phyloP scores from a whole-genome alignment of 208 protist genomes.

The Crithidia fasciculata region DNA sequence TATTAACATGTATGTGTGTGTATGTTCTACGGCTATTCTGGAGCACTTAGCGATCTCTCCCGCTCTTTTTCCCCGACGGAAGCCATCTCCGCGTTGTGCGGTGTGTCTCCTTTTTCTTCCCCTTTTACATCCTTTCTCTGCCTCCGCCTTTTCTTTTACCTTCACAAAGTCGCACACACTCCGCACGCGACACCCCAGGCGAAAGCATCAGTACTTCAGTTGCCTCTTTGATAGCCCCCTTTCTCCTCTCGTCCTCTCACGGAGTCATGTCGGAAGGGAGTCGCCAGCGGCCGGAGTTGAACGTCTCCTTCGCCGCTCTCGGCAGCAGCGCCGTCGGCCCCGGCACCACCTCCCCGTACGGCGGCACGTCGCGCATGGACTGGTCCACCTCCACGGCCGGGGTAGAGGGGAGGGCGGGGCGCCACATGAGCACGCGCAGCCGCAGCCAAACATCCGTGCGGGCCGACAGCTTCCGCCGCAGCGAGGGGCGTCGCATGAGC shows the following conservation, averaged over 20 bases:
- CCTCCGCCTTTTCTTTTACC: no score
- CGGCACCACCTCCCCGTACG: neutral
- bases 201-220: no score
- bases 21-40: no score
- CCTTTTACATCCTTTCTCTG: no score
- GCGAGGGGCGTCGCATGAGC: slow-evolving; percentile 24
- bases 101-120: no score
- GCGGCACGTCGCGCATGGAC: slow-evolving; percentile 4
- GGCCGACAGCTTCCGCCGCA: slow-evolving; percentile 32
- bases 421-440: neutral
- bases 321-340: neutral
- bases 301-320: slow-evolving; percentile 20
- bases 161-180: no score
- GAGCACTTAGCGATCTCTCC: no score
- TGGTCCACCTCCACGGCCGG: slow-evolving; percentile 3
- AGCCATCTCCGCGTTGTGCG: no score
- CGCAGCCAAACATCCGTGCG: slow-evolving; percentile 13
- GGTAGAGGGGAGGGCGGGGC: slow-evolving; percentile 3
- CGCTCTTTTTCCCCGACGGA: no score
- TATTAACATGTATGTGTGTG: no score
- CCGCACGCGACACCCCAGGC: no score
- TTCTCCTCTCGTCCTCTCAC: neutral
- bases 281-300: slow-evolving; percentile 2
- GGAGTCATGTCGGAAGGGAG: slow-evolving; percentile 5
- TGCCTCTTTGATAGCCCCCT: neutral